Evolutionary conservation across 345 rosid genomes (phyloP).

Genomic region (Salix viminalis): DNA sequence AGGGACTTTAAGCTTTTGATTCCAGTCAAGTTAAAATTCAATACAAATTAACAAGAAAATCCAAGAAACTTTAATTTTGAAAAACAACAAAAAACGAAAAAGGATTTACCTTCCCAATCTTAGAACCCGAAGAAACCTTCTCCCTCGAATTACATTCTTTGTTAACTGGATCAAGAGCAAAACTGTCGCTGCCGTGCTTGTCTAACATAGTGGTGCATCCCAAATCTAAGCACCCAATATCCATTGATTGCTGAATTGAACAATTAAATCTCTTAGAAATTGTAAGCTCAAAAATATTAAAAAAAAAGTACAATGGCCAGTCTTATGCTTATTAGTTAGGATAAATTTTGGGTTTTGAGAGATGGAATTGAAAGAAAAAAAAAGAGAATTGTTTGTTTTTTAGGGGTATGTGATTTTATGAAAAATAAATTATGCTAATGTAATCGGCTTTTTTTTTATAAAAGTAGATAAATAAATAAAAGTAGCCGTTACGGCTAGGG

Average conservation of each 20-base stretch:
- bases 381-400: background rate
- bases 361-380: background rate
- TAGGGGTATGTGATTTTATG: background rate
- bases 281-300: background rate
- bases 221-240: slow-evolving; percentile 67
- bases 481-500: slow-evolving; percentile 12
- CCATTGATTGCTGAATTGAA: slow-evolving; percentile 36
- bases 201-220: slow-evolving; percentile 46
- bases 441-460: background rate
- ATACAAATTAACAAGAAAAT: background rate
- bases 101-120: slow-evolving; percentile 43
- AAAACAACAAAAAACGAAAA: background rate
- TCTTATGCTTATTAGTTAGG: background rate
- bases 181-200: slow-evolving; percentile 23
- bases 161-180: slow-evolving; percentile 14
- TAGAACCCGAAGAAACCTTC: slow-evolving; percentile 31
- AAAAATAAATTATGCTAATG: background rate
- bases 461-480: background rate
- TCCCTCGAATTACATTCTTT: slow-evolving; percentile 29
- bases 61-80: background rate
- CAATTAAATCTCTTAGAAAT: background rate
- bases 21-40: background rate
- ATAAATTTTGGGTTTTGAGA: background rate
- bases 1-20: background rate
- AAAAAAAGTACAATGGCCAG: background rate